phyloP scores from a whole-genome alignment of 148 eudicot species.

The Amaranthus palmeri region DNA sequence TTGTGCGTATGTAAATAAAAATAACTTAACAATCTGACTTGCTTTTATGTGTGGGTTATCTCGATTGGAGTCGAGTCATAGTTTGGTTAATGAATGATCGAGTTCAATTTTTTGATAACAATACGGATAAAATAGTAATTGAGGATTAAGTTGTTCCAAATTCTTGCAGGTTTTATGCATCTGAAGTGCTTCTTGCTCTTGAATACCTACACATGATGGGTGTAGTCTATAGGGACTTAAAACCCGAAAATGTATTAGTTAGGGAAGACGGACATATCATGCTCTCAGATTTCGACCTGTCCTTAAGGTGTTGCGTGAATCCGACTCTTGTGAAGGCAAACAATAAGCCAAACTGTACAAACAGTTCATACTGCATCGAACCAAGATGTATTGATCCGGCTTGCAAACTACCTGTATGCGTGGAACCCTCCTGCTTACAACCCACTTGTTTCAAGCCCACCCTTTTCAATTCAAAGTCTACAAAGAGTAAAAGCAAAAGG shows the following conservation, averaged over 20 bases:
- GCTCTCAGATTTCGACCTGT: slow-evolving; percentile 82
- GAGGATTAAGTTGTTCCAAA: neutral
- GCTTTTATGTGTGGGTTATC: no score
- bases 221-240: slow-evolving; percentile 72
- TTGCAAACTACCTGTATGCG: slow-evolving; percentile 55
- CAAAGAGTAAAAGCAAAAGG: slow-evolving; percentile 31
- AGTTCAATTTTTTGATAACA: neutral
- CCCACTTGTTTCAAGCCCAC: slow-evolving; percentile 69
- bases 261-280: slow-evolving; percentile 87
- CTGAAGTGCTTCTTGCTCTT: slow-evolving; percentile 77
- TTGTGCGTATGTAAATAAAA: no score
- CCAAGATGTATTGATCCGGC: slow-evolving; percentile 64
- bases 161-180: slow-evolving; percentile 69
- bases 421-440: slow-evolving; percentile 61
- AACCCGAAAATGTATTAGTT: slow-evolving; percentile 80
- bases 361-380: slow-evolving; percentile 55
- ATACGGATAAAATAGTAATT: neutral
- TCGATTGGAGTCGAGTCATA: no score
- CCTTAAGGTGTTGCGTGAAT: slow-evolving; percentile 57
- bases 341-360: slow-evolving; percentile 39
- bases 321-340: slow-evolving; percentile 59
- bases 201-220: slow-evolving; percentile 94
- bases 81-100: neutral
- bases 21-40: no score
- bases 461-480: slow-evolving; percentile 43